phyloP scores from a whole-genome alignment of 2,329 filamentous ascomycete species.

The Microdochium trichocladiopsis region DNA sequence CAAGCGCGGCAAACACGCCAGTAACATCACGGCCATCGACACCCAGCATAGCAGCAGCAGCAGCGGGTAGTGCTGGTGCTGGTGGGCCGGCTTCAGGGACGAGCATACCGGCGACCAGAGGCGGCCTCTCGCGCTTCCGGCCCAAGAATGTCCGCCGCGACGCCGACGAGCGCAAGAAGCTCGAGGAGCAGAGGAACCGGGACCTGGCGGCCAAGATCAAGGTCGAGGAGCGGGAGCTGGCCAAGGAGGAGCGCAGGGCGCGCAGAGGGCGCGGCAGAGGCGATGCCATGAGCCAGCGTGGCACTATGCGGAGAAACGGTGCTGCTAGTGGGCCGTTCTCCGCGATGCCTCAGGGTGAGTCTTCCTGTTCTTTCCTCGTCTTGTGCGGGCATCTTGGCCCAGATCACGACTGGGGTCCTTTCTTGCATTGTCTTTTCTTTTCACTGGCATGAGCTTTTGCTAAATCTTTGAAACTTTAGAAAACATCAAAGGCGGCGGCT shows the following conservation, averaged over 20 bases:
- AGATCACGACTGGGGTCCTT: too few species aligned
- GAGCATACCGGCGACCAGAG: not conserved
- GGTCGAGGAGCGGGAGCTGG: constrained; percentile 20
- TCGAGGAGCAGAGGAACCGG: constrained; percentile 29
- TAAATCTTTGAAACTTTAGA: constrained; percentile 11
- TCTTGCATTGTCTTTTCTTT: not conserved
- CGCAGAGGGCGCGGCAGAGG: constrained; percentile 25
- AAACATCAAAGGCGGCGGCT: constrained; percentile 10
- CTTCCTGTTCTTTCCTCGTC: constrained; percentile 3
- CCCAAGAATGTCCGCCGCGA: constrained; percentile 43
- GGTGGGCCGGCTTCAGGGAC: too few species aligned
- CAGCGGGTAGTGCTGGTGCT: too few species aligned
- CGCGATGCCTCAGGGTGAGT: constrained; percentile 17
- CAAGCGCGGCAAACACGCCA: not conserved
- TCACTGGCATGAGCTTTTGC: not conserved
- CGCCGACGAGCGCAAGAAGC: constrained; percentile 38
- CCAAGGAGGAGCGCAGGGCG: constrained; percentile 24
- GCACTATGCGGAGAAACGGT: constrained; percentile 18
- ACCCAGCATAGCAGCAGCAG: not conserved
- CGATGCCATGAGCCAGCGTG: constrained; percentile 17
- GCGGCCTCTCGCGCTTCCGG: constrained; percentile 30
- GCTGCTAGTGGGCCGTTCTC: constrained; percentile 28
- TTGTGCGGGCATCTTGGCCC: too few species aligned
- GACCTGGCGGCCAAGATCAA: constrained; percentile 20
- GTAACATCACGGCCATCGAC: not conserved